Evolutionary conservation across 257 asterid genomes (phyloP), one percentile per base, ranked within the genome.

Genomic region (Solanum tarapatanum): DNA sequence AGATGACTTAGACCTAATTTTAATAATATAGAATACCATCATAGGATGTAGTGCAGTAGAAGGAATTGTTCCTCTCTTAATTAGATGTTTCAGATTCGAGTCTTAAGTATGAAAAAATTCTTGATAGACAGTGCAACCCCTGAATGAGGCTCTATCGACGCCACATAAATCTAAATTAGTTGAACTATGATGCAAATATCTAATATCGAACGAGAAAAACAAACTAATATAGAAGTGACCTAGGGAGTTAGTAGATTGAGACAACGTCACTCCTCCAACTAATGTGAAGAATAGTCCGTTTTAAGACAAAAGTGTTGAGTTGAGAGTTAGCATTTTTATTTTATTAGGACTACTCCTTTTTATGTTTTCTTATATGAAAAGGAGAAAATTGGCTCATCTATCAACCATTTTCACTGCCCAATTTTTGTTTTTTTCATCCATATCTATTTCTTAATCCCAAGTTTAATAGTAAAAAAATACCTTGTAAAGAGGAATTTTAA

Each of bases 351-450:
- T 45, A 37, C 68, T 14, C 10, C 85, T 80, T 80, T 80, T 45
- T 45, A 80, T 80, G 41, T 80, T 80, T 80, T 45, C 68, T 80
- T 17, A 70, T 85, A 41, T 85, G 69, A 85, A 85, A 68, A 85
- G 83, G 37, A 68, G 87, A 68, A 68, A 85, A 69, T 85, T 84
- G 87, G 64, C 28, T 70, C 87, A 36, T 84, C 37, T 8, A 84
- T 43, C 87, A 84, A 84, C 87, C 87, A 66, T 84, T 84, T 66
- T 39, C 87, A 84, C 77, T 64, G 41, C 87, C 60, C 64, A 37
- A n/a, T 66, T 84, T 82, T 66, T 84, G 77, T 62, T 84, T 48
- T 84, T 84, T 48, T 12, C 41, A 37, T 35, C 24, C 87, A 77
- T 62, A 68, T 68, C 0, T 84, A 8, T 58, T 58, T 30, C 32